Base-by-base conservation (phyloP, 2,329 filamentous ascomycete species). In the Scedosporium apiospermum region DNA sequence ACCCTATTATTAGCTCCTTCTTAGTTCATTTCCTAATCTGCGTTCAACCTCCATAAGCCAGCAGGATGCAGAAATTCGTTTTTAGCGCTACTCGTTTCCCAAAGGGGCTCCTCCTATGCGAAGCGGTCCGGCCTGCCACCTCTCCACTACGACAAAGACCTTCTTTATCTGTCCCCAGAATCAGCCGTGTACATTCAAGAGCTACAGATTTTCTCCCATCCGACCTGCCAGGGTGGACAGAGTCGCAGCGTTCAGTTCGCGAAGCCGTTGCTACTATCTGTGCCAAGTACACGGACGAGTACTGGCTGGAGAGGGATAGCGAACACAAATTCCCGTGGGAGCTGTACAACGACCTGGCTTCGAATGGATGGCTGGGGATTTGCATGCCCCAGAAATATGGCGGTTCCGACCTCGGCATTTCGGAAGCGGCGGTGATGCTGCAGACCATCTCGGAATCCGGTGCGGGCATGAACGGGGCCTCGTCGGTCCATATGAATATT, bases 381-480 rank as follows among this genome's bases (percentile, higher is more conserved):
- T 89, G 89, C 0, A 76, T 95, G 3, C 89, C 90, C 0, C 88
- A 92, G 70, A 78, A 83, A 0, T 80, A 91, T 0, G 90, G 91
- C 3, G 91, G 90, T 0, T 82, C 88, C 1, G 89, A 88, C 0
- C 74, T 96, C 9, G 90, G 86, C 9, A 91, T 95, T 42, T 88
- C 88, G 0, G 90, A 95, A 71, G 90, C 90, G 1, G 90, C 88
- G 0, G 89, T 93, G 82, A 93, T 95, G 89, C 82, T 95, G 78
- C 90, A 96, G 69, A 90, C 89, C 2, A 90, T 92, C 63, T 78
- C 88, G 0, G 88, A 92, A 74, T 87, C 84, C 1, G 90, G 91
- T 0, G 91, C 90, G 3, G 90, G 90, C 3, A 91, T 95, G 78
- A 89, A 89, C 0, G 84, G 84, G 0, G 83, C 85, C 1, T 82